Percentiles rank a stretch among this genome's conserved stretches.
Conservation (phyloP, 441 rosid species). For the Pelargonium citronellum region DNA sequence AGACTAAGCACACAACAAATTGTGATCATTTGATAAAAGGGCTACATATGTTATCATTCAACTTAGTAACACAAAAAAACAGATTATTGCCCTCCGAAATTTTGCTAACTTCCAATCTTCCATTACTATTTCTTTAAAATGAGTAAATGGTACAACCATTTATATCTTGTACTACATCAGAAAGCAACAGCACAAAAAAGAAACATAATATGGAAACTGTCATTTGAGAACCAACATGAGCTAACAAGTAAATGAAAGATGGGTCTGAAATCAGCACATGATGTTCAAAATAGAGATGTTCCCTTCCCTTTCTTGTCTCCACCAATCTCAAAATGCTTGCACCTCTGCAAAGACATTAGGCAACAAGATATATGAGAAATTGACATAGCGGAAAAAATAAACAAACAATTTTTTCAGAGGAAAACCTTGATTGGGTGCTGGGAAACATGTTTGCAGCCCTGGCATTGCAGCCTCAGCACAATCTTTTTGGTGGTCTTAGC, state of each 20-base stretch:
- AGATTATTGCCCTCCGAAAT: too few relatives aligned
- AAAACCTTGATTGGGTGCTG: constrained; percentile 24
- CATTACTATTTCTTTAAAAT: too few relatives aligned
- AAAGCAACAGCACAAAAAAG: neutral
- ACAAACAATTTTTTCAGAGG: neutral
- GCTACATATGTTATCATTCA: too few relatives aligned
- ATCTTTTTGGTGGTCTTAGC: constrained; percentile 26
- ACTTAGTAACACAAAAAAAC: too few relatives aligned
- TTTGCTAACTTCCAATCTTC: too few relatives aligned
- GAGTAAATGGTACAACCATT: too few relatives aligned
- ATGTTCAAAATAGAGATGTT: constrained; percentile 14
- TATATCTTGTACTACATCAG: neutral
- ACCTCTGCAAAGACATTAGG: constrained; percentile 17
- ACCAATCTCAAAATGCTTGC: constrained; percentile 27
- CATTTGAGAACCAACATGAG: neutral
- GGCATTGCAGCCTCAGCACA: constrained; percentile 27
- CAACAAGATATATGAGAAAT: neutral
- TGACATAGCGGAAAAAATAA: too few relatives aligned
- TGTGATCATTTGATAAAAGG: too few relatives aligned
- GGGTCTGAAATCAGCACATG: neutral
- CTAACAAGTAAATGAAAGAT: neutral
- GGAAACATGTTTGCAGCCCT: constrained; percentile 23
- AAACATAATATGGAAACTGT: neutral
- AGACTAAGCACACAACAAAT: too few relatives aligned
- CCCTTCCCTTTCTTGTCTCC: constrained; percentile 29